Conservation (phyloP, 208 protist species). For the Acanthamoeba lugdunensis region DNA sequence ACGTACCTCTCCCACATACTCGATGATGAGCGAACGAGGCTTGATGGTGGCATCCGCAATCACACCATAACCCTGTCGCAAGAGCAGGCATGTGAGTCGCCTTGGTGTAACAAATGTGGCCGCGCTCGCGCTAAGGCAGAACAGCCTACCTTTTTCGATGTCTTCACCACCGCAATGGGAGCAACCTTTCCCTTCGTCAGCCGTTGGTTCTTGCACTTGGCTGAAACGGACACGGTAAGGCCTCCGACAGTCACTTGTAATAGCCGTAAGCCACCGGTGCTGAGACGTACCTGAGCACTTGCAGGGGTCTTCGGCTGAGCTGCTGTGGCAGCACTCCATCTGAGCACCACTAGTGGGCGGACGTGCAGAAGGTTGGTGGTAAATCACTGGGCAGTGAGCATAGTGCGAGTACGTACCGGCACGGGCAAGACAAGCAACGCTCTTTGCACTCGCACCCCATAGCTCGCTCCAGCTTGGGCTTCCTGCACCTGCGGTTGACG, state of each 20-base stretch:
- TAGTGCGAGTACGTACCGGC: neutral
- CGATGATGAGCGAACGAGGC: neutral
- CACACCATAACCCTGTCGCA: neutral
- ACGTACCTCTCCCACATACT: neutral
- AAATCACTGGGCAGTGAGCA: neutral
- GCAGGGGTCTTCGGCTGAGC: neutral
- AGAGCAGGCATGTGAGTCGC: neutral
- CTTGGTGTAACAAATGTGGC: neutral
- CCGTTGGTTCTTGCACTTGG: constrained; percentile 14
- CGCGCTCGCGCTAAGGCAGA: too few species aligned
- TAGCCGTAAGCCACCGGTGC: neutral
- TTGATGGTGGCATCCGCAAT: neutral
- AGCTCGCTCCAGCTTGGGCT: neutral
- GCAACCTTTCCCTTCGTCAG: neutral
- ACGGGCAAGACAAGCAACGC: neutral
- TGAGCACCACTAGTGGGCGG: neutral
- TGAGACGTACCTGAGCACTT: neutral
- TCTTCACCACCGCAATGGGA: neutral
- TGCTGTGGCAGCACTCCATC: neutral
- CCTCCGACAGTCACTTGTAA: neutral
- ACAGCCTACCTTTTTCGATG: neutral
- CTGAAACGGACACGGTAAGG: neutral
- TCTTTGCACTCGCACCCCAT: neutral
- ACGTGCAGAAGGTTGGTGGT: neutral
- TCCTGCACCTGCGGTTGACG: neutral